Base-by-base conservation (phyloP, 225 moss, liverwort and hornwort genomes). In the Rhytidiadelphus loreus region DNA sequence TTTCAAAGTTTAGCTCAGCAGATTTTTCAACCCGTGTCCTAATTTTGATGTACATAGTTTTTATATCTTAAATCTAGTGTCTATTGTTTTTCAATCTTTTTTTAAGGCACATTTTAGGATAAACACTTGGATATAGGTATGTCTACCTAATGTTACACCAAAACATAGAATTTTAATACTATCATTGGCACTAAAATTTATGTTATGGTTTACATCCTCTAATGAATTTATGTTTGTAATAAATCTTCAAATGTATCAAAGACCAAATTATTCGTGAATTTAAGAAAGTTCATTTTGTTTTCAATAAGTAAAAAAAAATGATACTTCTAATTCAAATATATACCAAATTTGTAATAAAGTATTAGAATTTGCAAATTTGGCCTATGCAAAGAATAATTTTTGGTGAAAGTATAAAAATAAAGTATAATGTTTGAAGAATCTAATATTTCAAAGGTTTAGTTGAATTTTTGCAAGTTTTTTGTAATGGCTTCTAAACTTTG, bases 41-140 rank as follows among this genome's bases (percentile, higher is more conserved):
- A 25, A 70, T 70, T 69, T 69, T 39, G 7, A 39, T 23, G 7
- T 69, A 69, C 13, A 13, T 39, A 39, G 4, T 19, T 66, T 66
- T 66, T 11, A n/a, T n/a, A 37, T 66, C 37, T 37, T 24, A 69
- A 69, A 39, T 39, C 2, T 24, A 12, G 3, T 25, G 15, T 41
- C 15, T 41, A 25, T 15, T 41, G 16, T 15, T 71, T 70, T 43
- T 1, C 4, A 70, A 13, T 8, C 3, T 41, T 25, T 41, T 26
- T 26, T 9, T n/a, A n/a, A 43, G 3, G 25, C 8, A 41, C 0
- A 0, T 1, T 74, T 4, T 74, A 48, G 4, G 2, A 0, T 32
- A 50, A 29, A 74, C 0, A 2, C 1, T 75, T 32, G 2, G 4
- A 50, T 48, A 46, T 48, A 32, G 48, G 3, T 19, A 48, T 46